Conservation (phyloP, 257 asterid genomes). For the Petrea volubilis region DNA sequence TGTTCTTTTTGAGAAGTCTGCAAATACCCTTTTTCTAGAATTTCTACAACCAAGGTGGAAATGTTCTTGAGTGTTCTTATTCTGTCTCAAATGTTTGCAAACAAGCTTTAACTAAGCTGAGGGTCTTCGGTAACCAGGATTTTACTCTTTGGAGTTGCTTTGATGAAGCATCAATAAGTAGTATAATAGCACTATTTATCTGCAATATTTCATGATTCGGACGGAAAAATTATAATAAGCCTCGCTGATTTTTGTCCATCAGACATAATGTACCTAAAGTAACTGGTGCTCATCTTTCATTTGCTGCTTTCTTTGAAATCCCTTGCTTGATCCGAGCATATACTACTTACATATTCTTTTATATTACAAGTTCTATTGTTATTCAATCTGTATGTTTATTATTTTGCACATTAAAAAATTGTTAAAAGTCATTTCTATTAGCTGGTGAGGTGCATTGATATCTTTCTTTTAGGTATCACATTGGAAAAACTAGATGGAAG, state of each 20-base stretch:
- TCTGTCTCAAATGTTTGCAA: neutral
- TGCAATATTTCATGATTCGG: neutral
- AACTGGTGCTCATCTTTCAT: neutral
- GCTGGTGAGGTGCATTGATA: conserved; percentile 5
- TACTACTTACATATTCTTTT: neutral
- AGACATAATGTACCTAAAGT: neutral
- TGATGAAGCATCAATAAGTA: neutral
- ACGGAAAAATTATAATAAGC: neutral
- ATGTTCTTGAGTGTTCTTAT: neutral
- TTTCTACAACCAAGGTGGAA: neutral
- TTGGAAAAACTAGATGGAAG: conserved; percentile 42
- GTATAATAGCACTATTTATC: neutral
- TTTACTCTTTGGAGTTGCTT: neutral
- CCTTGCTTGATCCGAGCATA: neutral
- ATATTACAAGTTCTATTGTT: neutral
- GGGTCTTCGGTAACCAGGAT: neutral
- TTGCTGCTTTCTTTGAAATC: neutral
- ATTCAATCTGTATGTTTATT: neutral
- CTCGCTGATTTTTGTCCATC: neutral
- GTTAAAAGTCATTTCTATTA: neutral
- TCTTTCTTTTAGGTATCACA: conserved; percentile 63
- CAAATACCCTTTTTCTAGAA: neutral
- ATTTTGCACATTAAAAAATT: neutral
- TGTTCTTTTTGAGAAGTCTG: neutral
- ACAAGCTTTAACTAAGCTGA: neutral